These are phyloP conservation scores for Candida montana DNA, from an alignment of 805 yeast genomes.

Conservation along the genomic window DNA sequence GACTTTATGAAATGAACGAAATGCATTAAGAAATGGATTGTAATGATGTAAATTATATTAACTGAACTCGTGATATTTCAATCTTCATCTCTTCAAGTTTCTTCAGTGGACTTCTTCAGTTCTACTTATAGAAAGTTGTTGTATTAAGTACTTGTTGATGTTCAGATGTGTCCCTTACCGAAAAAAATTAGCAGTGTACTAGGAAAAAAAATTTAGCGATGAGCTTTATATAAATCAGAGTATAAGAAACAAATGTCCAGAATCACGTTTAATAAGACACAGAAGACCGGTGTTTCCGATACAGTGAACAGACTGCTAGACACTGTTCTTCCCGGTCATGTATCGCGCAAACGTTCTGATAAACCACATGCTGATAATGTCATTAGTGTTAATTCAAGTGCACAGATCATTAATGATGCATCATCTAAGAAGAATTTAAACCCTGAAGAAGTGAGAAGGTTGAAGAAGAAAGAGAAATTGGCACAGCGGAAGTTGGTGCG, in stretches of 20 bases:
- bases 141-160: too few relatives aligned
- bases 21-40: not conserved
- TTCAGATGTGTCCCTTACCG: too few relatives aligned
- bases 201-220: not conserved
- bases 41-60: too few relatives aligned
- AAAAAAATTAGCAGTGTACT: not conserved
- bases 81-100: too few relatives aligned
- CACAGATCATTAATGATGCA: slow-evolving; percentile 33
- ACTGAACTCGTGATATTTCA: too few relatives aligned
- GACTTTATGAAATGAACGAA: too few relatives aligned
- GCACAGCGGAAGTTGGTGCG: slow-evolving; percentile 24
- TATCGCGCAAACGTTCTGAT: too few relatives aligned
- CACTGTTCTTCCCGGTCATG: slow-evolving; percentile 34
- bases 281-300: slow-evolving; percentile 17
- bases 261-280: slow-evolving; percentile 10
- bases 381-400: too few relatives aligned
- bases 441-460: slow-evolving; percentile 29
- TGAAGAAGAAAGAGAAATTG: slow-evolving; percentile 31
- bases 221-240: not conserved
- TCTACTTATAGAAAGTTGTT: too few relatives aligned
- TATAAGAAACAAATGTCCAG: not conserved
- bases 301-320: slow-evolving; percentile 39
- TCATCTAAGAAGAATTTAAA: slow-evolving; percentile 26
- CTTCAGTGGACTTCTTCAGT: too few relatives aligned
- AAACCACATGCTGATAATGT: too few relatives aligned